Evolutionary conservation across 2,329 filamentous ascomycete species (phyloP).

Genomic region (Verticillium klebahnii): DNA sequence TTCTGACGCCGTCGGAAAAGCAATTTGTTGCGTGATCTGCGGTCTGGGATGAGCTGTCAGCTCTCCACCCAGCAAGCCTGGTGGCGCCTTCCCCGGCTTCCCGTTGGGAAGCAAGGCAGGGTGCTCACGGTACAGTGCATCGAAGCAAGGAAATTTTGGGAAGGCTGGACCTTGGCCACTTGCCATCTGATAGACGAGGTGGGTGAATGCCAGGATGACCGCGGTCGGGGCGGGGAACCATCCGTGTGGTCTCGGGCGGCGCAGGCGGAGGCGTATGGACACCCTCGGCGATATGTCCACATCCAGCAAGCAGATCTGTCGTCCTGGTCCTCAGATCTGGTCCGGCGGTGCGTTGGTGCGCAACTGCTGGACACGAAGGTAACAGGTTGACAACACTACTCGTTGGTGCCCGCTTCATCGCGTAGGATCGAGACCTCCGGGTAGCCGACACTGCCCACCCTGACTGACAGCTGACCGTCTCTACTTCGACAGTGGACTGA

Average conservation of each 20-base stretch:
- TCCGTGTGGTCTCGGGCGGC: neutral
- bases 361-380: neutral
- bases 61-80: neutral
- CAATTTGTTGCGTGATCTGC: slow-evolving; percentile 1
- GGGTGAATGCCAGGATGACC: neutral
- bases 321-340: neutral
- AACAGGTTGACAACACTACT: neutral
- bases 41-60: neutral
- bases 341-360: neutral
- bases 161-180: neutral
- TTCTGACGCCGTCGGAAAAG: neutral
- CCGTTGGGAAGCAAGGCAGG: neutral
- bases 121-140: neutral
- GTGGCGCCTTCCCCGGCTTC: neutral
- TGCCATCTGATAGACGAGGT: neutral
- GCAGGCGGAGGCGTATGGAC: neutral
- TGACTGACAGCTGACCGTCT: too few relatives aligned
- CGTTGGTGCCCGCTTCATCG: neutral
- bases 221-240: slow-evolving; percentile 3
- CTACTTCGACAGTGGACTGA: too few relatives aligned
- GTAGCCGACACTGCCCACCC: too few relatives aligned
- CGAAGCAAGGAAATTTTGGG: neutral
- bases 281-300: neutral
- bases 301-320: neutral
- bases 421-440: neutral